Evolutionary conservation across 2,329 filamentous ascomycete genomes (phyloP).

Genomic region (Celoporthe dispersa): DNA sequence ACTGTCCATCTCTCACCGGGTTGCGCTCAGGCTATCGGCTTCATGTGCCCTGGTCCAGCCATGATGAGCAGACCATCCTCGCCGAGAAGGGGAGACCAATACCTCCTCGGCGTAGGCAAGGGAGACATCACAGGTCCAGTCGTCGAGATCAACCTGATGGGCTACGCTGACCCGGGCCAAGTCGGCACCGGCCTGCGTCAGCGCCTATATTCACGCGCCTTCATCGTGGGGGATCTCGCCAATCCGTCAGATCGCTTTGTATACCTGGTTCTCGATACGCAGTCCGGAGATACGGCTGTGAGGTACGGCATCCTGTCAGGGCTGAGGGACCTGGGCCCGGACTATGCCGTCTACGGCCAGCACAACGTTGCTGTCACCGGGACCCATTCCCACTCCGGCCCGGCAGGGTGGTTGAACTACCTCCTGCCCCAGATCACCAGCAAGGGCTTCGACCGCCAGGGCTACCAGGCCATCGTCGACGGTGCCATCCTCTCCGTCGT

Average conservation of each 20-base stretch:
- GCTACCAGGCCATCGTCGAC: constrained; percentile 84
- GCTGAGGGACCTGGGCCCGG: constrained; percentile 67
- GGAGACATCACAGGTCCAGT: constrained; percentile 70
- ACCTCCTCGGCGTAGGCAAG: constrained; percentile 57
- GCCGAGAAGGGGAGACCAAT: constrained; percentile 43
- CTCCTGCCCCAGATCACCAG: constrained; percentile 87
- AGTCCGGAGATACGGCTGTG: constrained; percentile 84
- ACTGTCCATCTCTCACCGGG: not conserved
- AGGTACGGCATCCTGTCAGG: constrained; percentile 80
- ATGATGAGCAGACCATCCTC: not conserved
- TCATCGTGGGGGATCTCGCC: constrained; percentile 75
- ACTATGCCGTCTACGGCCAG: constrained; percentile 75
- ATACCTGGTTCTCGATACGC: constrained; percentile 85
- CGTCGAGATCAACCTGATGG: constrained; percentile 88
- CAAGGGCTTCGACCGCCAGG: constrained; percentile 82
- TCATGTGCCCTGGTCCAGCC: not conserved
- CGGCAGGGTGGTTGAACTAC: constrained; percentile 92
- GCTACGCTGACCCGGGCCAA: constrained; percentile 80
- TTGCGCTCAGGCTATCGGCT: not conserved
- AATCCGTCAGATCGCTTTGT: constrained; percentile 74
- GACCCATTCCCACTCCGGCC: constrained; percentile 88
- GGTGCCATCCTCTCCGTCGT: constrained; percentile 81
- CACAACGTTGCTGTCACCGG: constrained; percentile 87
- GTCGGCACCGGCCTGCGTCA: constrained; percentile 84
- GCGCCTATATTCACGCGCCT: constrained; percentile 82